Conservation (phyloP, 176 grass and related monocot species). For the Alopecurus myosuroides region DNA sequence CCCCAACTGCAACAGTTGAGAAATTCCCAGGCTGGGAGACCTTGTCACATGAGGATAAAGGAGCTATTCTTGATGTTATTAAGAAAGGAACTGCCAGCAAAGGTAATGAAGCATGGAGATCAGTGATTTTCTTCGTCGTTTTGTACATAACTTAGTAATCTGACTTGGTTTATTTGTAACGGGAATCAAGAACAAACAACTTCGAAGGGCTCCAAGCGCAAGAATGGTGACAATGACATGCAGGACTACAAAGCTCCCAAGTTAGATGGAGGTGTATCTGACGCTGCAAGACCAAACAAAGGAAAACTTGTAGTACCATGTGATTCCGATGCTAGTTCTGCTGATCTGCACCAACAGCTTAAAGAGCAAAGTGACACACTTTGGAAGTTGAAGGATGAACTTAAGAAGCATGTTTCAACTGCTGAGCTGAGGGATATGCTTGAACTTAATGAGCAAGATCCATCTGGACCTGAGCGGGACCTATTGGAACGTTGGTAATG, state of each 20-base stretch:
- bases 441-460: conserved; percentile 83
- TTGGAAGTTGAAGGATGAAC: conserved; percentile 92
- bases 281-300: conserved; percentile 30
- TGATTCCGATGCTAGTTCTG: conserved; percentile 25
- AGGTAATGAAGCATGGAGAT: conserved; percentile 34
- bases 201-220: conserved; percentile 69
- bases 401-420: conserved; percentile 68
- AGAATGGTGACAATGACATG: conserved; percentile 34
- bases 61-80: conserved; percentile 48
- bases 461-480: conserved; percentile 68
- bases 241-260: conserved; percentile 49
- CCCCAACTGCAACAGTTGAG: conserved; percentile 54
- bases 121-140: background rate
- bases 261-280: conserved; percentile 40
- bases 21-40: conserved; percentile 82
- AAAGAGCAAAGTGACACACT: conserved; percentile 77
- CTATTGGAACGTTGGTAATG: conserved; percentile 81
- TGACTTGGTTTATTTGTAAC: conserved; percentile 34
- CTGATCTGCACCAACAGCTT: conserved; percentile 57
- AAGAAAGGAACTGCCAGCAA: conserved; percentile 38
- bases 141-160: background rate
- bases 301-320: conserved; percentile 32
- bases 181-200: conserved; percentile 36
- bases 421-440: conserved; percentile 85
- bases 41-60: conserved; percentile 59